These are phyloP conservation scores for Termitomyces sp. DNA, from an alignment of 768 basidiomycete species.

Conservation along the genomic window DNA sequence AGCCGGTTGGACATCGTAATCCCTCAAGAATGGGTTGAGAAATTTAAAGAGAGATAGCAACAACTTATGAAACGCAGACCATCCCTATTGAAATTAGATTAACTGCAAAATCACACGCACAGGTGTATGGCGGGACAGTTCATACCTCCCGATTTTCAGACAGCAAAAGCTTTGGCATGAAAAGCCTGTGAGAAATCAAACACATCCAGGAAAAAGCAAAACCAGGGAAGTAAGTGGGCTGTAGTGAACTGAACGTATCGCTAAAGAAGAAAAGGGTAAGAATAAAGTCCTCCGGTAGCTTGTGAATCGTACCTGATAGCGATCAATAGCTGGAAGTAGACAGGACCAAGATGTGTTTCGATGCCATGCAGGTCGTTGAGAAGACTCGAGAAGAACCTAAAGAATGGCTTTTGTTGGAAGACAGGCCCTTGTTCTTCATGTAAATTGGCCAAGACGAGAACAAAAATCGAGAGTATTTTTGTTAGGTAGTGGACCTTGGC, in stretches of 20 bases:
- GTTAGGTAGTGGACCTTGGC: constrained; percentile 96
- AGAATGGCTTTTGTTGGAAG: constrained; percentile 98
- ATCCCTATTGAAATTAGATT: constrained; percentile 52
- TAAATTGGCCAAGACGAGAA: constrained; percentile 89
- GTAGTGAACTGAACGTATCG: constrained; percentile 93
- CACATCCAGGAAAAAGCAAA: constrained; percentile 99
- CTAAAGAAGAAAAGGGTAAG: constrained; percentile 36
- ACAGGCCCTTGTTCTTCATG: constrained; percentile 90
- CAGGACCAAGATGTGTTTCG: constrained; percentile 80
- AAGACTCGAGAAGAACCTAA: constrained; percentile 96
- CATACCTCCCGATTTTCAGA: constrained; percentile 84
- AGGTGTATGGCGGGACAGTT: background rate
- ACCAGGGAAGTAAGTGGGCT: constrained; percentile 95
- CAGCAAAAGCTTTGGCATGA: constrained; percentile 93
- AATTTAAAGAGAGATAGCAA: constrained; percentile 95
- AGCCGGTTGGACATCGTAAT: constrained; percentile 74
- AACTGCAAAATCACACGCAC: background rate
- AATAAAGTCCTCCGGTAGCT: background rate
- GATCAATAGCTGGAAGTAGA: constrained; percentile 86
- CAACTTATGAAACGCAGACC: constrained; percentile 95
- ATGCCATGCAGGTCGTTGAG: constrained; percentile 88
- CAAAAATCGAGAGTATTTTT: constrained; percentile 96
- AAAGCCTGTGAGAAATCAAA: constrained; percentile 90
- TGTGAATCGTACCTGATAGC: constrained; percentile 69
- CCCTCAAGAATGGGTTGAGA: constrained; percentile 84